These are phyloP conservation scores for Lagenidium giganteum DNA, from an alignment of 352 stramenopile genomes.

Conservation along the genomic window DNA sequence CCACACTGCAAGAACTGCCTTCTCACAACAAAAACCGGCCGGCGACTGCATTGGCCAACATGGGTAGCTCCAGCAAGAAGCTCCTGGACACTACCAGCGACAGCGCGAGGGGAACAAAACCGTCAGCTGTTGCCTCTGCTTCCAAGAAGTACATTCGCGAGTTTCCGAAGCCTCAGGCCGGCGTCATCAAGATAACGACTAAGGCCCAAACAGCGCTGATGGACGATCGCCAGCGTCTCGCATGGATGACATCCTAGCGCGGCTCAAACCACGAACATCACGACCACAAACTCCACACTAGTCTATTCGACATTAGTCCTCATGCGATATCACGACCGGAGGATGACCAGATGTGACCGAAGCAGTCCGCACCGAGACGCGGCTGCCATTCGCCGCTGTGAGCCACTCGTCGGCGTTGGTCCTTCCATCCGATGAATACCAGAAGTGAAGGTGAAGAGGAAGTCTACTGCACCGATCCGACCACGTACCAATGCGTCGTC, in stretches of 20 bases:
- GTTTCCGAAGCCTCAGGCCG: conserved; percentile 35
- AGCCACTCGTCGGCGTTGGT: too few relatives aligned
- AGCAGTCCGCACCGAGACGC: too few relatives aligned
- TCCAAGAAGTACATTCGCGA: conserved; percentile 34
- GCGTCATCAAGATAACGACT: conserved; percentile 24
- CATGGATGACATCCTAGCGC: conserved; percentile 21
- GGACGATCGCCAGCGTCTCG: conserved; percentile 28
- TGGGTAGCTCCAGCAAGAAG: not conserved
- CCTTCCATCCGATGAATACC: too few relatives aligned
- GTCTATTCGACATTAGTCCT: not conserved
- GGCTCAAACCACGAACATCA: not conserved
- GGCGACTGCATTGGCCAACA: conserved; percentile 1
- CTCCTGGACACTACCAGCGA: too few relatives aligned
- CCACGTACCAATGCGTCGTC: too few relatives aligned
- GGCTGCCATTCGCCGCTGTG: too few relatives aligned
- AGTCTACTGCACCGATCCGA: too few relatives aligned
- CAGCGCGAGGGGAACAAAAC: too few relatives aligned
- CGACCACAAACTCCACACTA: not conserved
- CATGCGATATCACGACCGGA: too few relatives aligned
- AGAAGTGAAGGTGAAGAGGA: too few relatives aligned
- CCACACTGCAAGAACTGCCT: not conserved
- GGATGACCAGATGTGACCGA: too few relatives aligned
- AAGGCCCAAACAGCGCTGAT: not conserved
- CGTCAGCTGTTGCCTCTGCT: conserved; percentile 1
- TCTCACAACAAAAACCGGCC: too few relatives aligned